phyloP scores from a whole-genome alignment of 2,329 filamentous ascomycete genomes.

The Cytospora piceae region DNA sequence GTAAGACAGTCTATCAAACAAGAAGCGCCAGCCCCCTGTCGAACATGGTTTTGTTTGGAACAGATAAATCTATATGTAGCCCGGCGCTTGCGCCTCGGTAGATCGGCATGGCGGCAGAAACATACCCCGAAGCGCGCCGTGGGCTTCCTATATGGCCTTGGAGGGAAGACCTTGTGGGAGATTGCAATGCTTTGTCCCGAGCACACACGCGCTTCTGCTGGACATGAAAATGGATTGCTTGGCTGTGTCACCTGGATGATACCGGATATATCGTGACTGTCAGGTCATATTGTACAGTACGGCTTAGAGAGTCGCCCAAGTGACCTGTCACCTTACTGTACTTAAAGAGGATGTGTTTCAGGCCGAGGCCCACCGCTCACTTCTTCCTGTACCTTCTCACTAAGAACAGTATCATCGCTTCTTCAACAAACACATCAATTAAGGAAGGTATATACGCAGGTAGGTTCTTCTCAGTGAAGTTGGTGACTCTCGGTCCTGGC shows the following conservation, averaged over 20 bases:
- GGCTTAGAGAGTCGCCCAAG: neutral
- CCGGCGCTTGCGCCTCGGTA: slow-evolving; percentile 1
- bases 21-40: neutral
- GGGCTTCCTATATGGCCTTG: neutral
- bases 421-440: neutral
- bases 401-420: neutral
- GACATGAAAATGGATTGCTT: neutral
- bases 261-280: neutral
- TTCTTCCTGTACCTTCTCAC: neutral
- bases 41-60: neutral
- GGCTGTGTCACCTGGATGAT: neutral
- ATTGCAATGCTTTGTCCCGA: neutral
- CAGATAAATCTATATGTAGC: neutral
- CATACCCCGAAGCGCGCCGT: neutral
- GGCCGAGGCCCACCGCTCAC: neutral
- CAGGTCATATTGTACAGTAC: neutral
- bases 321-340: neutral
- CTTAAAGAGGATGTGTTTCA: neutral
- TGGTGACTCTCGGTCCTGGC: neutral
- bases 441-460: neutral
- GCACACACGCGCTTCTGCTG: neutral
- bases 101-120: neutral
- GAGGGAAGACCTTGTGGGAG: neutral
- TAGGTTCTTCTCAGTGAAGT: neutral
- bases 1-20: neutral